Base-by-base conservation (phyloP, 176 grass and related monocot species). In the Coix lacrymajobi region DNA sequence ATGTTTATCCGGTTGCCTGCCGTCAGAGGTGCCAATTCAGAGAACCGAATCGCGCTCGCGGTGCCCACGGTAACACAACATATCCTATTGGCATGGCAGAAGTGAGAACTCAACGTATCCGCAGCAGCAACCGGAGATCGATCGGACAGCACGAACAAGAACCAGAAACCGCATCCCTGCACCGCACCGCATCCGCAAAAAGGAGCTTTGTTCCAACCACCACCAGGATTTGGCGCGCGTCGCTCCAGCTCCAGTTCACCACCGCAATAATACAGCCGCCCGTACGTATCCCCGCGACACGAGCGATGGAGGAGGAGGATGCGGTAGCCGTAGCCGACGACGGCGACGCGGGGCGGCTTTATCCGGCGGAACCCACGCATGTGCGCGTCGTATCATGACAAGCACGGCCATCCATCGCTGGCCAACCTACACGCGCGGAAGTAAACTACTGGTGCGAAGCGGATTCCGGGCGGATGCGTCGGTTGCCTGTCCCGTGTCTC, bases 371-470 rank as follows among this genome's bases (percentile, higher is more conserved):
- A 28, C 64, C 13, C 45, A 8, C 68, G 81, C 87, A 85, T 85
- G 87, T 85, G 87, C 66, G 45, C 62, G 77, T 31, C 87, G 82
- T 76, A 80, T 85, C 77, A 52, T 69, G 87, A 62, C 87, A 48
- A 69, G 15, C 52, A 29, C 46, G 9, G 69, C 24, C 60, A 74
- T 67, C 81, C 22, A 6, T 25, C 58, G 16, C 51, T 65, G 6
- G 62, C 19, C 32, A 6, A 29, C 57, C 58, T 54, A 34, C 72
- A 70, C 71, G 62, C 19, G 48, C 25, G 24, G 2, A 11, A 62
- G 22, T 13, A 38, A 24, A 40, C 15, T 25, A 5, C 1, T 14
- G 15, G 22, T 62, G n/a, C 19, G 17, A 73, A 8, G 45, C 67
- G n/a, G 74, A 79, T 79, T 88, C 69, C 61, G 61, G 33, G 51